Base-by-base conservation (phyloP, 805 yeast species). In the Candida cerambycidarum region DNA sequence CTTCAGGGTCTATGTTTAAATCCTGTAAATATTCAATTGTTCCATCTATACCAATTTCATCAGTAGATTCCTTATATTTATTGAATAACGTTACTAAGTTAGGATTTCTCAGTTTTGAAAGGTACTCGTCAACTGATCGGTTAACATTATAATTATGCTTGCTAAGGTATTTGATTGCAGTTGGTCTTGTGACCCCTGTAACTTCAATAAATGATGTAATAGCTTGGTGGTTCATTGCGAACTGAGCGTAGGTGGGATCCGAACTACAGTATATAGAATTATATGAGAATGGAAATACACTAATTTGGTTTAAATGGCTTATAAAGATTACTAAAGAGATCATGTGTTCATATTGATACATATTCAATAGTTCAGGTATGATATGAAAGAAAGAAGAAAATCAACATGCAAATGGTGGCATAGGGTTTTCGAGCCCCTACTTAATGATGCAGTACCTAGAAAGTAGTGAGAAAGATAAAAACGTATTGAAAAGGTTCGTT, bases 21-120 rank as follows among this genome's bases (percentile, higher is more conserved):
- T 83, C 96, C 12, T 70, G 71, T 16, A 92, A 65, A 53, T 82
- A 87, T 30, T 57, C 51, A 8, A 90, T 59, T 0, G 97, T 84
- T 0, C 96, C 97, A 44, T 88, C 93, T 8, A 86, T 71, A 18
- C 82, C 92, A 29, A 89, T 86, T 1, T 57, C 62, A 11, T 59
- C 56, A 0, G 56, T 57, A 10, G 55, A 48, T 39, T 63, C 69
- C 35, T 49, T 46, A 48, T 67, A 69, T 38, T 56, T 50, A 27
- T 68, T 57, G 48, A 63, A 76, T 1, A 76, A 15, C 0, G 50
- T 52, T 13, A 51, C 52, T 29, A 75, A 47, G 24, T 50, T 43
- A 5, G 53, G 42, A 44, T 49, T 55, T 7, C 15, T 33, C 32
- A 37, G 48, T 23, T 18, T 42, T 5, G 39, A 48, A 28, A 59